phyloP scores from a whole-genome alignment of 352 stramenopile genomes.

The Phytophthora pluvialis region DNA sequence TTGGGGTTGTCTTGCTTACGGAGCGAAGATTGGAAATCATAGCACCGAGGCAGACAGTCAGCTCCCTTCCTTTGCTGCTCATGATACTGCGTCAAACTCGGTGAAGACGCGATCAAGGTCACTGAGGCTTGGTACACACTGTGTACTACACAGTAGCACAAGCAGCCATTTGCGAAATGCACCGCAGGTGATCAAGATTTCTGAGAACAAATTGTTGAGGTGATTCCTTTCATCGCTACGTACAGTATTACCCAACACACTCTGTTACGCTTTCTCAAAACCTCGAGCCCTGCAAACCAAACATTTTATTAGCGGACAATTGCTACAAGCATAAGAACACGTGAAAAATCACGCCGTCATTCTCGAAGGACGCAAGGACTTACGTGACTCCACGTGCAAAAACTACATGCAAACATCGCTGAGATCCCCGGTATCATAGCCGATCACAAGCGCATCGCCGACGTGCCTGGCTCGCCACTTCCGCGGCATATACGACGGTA shows the following conservation, averaged over 20 bases:
- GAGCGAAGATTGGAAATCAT: too few species aligned
- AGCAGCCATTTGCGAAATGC: background rate
- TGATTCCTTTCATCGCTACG: too few species aligned
- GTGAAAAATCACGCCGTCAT: too few species aligned
- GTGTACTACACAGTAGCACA: too few species aligned
- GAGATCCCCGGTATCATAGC: slow-evolving; percentile 11
- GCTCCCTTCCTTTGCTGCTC: background rate
- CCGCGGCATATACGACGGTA: slow-evolving; percentile 58
- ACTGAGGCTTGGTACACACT: too few species aligned
- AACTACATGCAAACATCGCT: background rate
- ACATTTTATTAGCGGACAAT: too few species aligned
- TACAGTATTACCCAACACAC: too few species aligned
- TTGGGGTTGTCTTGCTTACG: slow-evolving; percentile 17
- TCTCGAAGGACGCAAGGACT: slow-evolving; percentile 26
- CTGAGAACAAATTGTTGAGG: background rate
- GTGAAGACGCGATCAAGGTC: too few species aligned
- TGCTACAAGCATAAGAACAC: too few species aligned
- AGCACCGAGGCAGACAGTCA: background rate
- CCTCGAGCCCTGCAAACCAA: too few species aligned
- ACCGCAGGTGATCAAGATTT: background rate
- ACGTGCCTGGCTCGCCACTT: slow-evolving; percentile 46
- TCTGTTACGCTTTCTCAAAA: too few species aligned
- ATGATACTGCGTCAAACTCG: background rate
- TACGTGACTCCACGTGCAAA: slow-evolving; percentile 21
- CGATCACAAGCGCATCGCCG: slow-evolving; percentile 62